These are phyloP conservation scores for Abrus precatorius DNA, from an alignment of 306 rosid genomes.

Conservation along the genomic window DNA sequence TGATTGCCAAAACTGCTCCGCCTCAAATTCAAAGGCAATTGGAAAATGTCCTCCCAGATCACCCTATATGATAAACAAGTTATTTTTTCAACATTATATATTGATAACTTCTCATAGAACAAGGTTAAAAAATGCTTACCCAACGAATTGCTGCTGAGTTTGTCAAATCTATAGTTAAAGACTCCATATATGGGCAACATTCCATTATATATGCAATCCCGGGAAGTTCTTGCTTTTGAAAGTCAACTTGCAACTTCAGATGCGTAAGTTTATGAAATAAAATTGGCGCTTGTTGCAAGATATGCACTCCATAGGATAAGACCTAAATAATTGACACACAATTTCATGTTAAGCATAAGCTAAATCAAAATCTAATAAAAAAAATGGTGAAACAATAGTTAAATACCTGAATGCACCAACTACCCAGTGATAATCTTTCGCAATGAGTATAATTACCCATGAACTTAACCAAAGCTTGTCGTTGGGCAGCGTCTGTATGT, in stretches of 20 bases:
- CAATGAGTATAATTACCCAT: neutral
- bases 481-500: neutral
- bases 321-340: neutral
- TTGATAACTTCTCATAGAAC: neutral
- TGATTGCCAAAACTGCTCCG: neutral
- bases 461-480: neutral
- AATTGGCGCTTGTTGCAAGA: neutral
- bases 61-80: neutral
- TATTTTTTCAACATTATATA: neutral
- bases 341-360: no score
- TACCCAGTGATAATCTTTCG: neutral
- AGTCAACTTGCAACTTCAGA: neutral
- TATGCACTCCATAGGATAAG: conserved; percentile 12
- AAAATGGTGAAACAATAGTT: neutral
- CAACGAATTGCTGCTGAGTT: neutral
- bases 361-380: no score
- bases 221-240: neutral
- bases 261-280: conserved; percentile 8
- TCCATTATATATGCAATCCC: neutral
- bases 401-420: conserved; percentile 17
- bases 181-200: neutral
- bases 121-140: conserved; percentile 3
- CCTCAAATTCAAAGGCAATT: neutral
- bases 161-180: neutral
- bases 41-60: neutral